phyloP scores from a whole-genome alignment of 495 filamentous ascomycete genomes.

The Pyrenopolyporus hunteri region DNA sequence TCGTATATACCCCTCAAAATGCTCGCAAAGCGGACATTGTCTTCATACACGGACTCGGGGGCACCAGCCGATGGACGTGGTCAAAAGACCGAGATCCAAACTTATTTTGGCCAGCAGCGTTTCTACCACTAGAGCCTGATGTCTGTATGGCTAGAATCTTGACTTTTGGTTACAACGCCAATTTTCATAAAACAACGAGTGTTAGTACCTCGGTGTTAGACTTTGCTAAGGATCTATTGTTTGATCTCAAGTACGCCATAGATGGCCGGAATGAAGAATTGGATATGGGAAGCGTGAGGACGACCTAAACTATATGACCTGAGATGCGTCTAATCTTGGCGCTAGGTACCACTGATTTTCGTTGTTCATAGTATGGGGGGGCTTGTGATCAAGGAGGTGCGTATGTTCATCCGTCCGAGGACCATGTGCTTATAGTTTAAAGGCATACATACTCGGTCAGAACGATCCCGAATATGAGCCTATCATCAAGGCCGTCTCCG shows the following conservation, averaged over 20 bases:
- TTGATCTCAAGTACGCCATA: conserved; percentile 42
- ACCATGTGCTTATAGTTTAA: not conserved
- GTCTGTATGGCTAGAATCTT: conserved; percentile 40
- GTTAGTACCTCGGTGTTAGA: conserved; percentile 39
- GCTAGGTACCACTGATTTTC: conserved; percentile 38
- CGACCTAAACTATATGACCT: not conserved
- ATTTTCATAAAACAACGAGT: conserved; percentile 28
- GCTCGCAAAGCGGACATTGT: conserved; percentile 29
- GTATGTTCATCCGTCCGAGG: not conserved
- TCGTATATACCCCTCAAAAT: conserved; percentile 37
- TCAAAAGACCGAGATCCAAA: conserved; percentile 36
- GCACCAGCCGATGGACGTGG: conserved; percentile 44
- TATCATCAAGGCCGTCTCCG: conserved; percentile 43
- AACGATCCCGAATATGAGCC: conserved; percentile 46
- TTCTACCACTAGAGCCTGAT: conserved; percentile 43
- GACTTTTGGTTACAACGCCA: conserved; percentile 49
- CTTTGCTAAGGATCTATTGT: conserved; percentile 49
- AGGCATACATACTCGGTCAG: conserved; percentile 46
- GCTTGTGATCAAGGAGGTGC: conserved; percentile 55
- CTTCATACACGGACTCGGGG: conserved; percentile 48
- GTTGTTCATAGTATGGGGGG: conserved; percentile 45
- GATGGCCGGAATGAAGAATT: conserved; percentile 26
- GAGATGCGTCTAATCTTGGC: not conserved
- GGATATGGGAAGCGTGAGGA: not conserved
- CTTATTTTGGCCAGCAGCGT: conserved; percentile 44